Conservation (phyloP, 495 filamentous ascomycete genomes). For the Neurospora tetraspora region DNA sequence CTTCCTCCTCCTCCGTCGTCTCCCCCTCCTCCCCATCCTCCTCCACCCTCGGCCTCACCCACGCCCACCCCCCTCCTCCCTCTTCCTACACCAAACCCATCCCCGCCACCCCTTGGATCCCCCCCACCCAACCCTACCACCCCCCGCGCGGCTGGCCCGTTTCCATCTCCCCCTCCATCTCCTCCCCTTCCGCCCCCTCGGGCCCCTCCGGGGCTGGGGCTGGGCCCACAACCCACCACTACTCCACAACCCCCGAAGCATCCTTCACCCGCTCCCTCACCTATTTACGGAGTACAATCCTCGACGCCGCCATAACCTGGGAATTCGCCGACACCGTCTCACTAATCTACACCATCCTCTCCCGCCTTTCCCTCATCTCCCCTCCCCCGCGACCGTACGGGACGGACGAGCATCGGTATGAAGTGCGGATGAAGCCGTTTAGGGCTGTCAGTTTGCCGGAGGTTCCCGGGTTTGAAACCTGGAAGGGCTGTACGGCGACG, state of each 20-base stretch:
- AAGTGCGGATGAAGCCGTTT: conserved; percentile 87
- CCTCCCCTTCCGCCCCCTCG: conserved; percentile 4
- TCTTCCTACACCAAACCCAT: background rate
- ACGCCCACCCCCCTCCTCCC: background rate
- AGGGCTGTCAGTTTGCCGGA: conserved; percentile 57
- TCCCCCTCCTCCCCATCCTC: background rate
- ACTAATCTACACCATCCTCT: conserved; percentile 55
- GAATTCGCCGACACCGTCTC: conserved; percentile 61
- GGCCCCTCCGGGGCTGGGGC: background rate
- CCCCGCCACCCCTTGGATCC: background rate
- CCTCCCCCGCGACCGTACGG: conserved; percentile 58
- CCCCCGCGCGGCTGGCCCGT: conserved; percentile 6
- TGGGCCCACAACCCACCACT: background rate
- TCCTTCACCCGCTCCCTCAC: conserved; percentile 46
- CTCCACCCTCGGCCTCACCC: background rate
- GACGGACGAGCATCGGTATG: conserved; percentile 61
- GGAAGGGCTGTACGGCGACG: no score
- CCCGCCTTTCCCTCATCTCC: conserved; percentile 50
- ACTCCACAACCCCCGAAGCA: conserved; percentile 17
- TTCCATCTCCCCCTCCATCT: conserved; percentile 14
- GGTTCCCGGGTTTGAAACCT: conserved; percentile 56
- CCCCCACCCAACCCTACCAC: background rate
- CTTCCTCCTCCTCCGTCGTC: background rate
- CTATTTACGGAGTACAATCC: conserved; percentile 48
- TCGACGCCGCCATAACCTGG: conserved; percentile 59